Evolutionary conservation across 345 rosid species (phyloP).

Genomic region (Eucalyptus curtisii): DNA sequence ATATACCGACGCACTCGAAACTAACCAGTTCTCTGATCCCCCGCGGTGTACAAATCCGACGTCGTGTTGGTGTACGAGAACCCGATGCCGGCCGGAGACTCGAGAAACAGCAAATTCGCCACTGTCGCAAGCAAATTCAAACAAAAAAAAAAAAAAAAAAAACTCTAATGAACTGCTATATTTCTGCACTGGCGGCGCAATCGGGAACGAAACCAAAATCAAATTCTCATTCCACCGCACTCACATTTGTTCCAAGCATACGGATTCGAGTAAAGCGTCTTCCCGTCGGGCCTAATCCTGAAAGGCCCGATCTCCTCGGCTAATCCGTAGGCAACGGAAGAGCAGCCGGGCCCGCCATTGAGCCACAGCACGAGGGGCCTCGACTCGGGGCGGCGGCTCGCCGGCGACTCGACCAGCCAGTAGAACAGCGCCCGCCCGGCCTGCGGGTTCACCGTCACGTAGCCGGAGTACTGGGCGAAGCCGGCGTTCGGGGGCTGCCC

Average conservation of each 20-base stretch:
- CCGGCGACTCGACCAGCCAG: conserved; percentile 82
- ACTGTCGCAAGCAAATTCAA: conserved; percentile 19
- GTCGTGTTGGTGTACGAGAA: conserved; percentile 82
- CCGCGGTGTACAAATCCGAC: conserved; percentile 69
- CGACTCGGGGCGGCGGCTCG: conserved; percentile 38
- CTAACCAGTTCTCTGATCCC: conserved; percentile 85
- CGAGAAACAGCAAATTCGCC: conserved; percentile 87
- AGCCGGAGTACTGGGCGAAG: conserved; percentile 80
- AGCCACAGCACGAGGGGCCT: conserved; percentile 91
- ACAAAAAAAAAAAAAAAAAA: neutral
- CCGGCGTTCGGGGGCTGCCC: conserved; percentile 63
- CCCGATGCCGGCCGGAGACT: conserved; percentile 97
- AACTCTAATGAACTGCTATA: neutral
- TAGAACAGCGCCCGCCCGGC: conserved; percentile 90
- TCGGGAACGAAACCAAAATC: neutral
- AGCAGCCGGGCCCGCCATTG: conserved; percentile 94
- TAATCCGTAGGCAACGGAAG: conserved; percentile 77
- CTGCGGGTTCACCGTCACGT: conserved; percentile 63
- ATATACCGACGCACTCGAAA: neutral
- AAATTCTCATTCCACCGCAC: neutral
- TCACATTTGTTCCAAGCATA: conserved; percentile 76
- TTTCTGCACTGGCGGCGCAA: neutral
- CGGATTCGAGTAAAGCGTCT: conserved; percentile 61
- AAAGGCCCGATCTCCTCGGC: conserved; percentile 92
- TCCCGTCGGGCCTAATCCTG: conserved; percentile 60